Conservation (phyloP, 1,284 basidiomycete species). For the Pseudozyma thailandica region DNA sequence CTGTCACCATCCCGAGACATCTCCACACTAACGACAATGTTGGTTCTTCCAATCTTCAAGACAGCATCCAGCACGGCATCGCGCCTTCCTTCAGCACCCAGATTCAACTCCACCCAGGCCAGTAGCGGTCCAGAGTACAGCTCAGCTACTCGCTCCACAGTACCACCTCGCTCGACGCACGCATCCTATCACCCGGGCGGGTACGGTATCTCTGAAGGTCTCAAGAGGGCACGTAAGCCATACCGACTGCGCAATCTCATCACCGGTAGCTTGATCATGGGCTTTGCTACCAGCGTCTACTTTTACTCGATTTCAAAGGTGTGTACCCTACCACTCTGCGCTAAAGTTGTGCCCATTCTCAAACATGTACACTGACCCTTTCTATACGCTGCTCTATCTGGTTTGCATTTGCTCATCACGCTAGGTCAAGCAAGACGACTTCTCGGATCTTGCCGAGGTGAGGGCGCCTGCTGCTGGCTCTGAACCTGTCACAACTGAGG, state of each 20-base stretch:
- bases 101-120: conserved; percentile 36
- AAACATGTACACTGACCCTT: not conserved
- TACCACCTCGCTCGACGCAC: conserved; percentile 51
- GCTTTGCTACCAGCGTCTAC: conserved; percentile 86
- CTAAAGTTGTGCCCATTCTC: not conserved
- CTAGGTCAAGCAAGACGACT: conserved; percentile 64
- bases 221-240: conserved; percentile 85
- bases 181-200: conserved; percentile 55
- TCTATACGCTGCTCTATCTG: not conserved
- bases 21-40: conserved; percentile 9
- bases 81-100: conserved; percentile 6
- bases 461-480: conserved; percentile 34
- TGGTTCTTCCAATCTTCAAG: conserved; percentile 15
- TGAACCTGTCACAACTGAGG: conserved; percentile 38
- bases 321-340: no score
- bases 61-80: conserved; percentile 1
- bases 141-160: conserved; percentile 43
- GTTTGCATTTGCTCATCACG: no score
- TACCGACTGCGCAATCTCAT: conserved; percentile 82
- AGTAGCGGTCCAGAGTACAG: conserved; percentile 19
- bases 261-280: conserved; percentile 78
- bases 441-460: conserved; percentile 55
- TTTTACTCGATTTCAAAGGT: conserved; percentile 80
- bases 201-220: conserved; percentile 67
- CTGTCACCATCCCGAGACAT: not conserved